Evolutionary conservation across 768 basidiomycete genomes (phyloP).

Genomic region (Pulveroboletus sp.): DNA sequence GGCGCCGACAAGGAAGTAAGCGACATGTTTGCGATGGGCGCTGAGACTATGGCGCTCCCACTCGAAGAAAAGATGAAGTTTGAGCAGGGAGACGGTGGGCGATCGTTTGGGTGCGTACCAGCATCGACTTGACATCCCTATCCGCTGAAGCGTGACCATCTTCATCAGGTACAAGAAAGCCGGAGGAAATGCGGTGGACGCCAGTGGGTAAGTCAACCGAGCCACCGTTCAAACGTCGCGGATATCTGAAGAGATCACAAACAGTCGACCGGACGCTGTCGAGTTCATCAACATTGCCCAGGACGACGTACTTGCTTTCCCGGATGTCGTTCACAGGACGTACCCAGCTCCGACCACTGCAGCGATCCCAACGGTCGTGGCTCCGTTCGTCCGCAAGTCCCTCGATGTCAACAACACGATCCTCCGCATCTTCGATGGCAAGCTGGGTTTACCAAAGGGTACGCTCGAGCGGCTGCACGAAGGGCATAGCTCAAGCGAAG

Average conservation of each 20-base stretch:
- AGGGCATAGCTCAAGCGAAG: conserved; percentile 54
- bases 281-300: conserved; percentile 68
- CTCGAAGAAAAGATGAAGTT: conserved; percentile 40
- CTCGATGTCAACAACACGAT: conserved; percentile 50
- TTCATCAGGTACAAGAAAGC: conserved; percentile 51
- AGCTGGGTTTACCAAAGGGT: conserved; percentile 48
- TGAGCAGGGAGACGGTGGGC: conserved; percentile 39
- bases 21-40: conserved; percentile 38
- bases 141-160: background rate
- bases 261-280: conserved; percentile 39
- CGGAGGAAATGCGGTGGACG: conserved; percentile 60
- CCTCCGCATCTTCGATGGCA: conserved; percentile 53
- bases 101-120: conserved; percentile 34
- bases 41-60: conserved; percentile 34
- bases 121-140: background rate
- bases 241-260: background rate
- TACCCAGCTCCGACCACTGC: conserved; percentile 53
- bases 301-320: conserved; percentile 64
- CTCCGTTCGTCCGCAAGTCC: conserved; percentile 55
- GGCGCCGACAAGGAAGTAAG: conserved; percentile 33
- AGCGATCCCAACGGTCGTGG: conserved; percentile 46
- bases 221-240: background rate
- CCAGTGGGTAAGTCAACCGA: conserved; percentile 37
- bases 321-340: conserved; percentile 43
- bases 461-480: conserved; percentile 43